Percentiles rank a stretch among this genome's conserved stretches.
These are phyloP conservation scores for Cercophora newfieldiana DNA, from an alignment of 495 filamentous ascomycete genomes.

Conservation along the genomic window DNA sequence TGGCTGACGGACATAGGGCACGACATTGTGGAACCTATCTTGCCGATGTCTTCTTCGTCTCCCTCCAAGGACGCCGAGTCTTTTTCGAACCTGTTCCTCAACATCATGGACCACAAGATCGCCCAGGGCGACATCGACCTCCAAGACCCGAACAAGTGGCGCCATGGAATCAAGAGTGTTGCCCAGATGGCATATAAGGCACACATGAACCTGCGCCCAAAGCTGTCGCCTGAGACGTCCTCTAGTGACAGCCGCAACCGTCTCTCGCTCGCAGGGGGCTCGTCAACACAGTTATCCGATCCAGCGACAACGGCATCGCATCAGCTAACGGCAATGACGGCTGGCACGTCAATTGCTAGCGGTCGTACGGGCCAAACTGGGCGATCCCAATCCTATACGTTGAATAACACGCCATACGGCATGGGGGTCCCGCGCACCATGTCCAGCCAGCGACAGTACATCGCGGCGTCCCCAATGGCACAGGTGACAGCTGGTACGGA, in stretches of 20 bases:
- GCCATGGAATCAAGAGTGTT: conserved; percentile 22
- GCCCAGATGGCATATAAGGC: conserved; percentile 25
- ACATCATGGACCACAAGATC: conserved; percentile 31
- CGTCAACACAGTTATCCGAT: conserved; percentile 19
- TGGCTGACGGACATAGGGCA: conserved; percentile 25
- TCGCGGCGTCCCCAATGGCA: conserved; percentile 2
- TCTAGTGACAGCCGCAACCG: conserved; percentile 22
- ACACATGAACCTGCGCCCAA: conserved; percentile 23
- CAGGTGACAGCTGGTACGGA: conserved; percentile 2
- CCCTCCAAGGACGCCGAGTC: conserved; percentile 23
- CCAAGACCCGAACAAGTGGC: conserved; percentile 14
- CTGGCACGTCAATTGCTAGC: conserved; percentile 18
- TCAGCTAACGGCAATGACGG: conserved; percentile 20
- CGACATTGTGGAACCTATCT: conserved; percentile 16
- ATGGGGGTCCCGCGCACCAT: neutral
- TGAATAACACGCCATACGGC: neutral
- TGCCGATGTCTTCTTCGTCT: conserved; percentile 10
- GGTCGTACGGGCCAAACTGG: neutral
- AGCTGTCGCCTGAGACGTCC: conserved; percentile 21
- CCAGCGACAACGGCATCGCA: conserved; percentile 20
- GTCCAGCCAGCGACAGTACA: neutral
- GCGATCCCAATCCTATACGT: conserved; percentile 1
- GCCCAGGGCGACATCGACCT: conserved; percentile 27
- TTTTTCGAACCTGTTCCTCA: conserved; percentile 28
- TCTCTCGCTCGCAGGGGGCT: conserved; percentile 18